Evolutionary conservation across 306 rosid genomes (phyloP), one percentile per base, ranked within the genome.

Genomic region (Carpinus fangiana): DNA sequence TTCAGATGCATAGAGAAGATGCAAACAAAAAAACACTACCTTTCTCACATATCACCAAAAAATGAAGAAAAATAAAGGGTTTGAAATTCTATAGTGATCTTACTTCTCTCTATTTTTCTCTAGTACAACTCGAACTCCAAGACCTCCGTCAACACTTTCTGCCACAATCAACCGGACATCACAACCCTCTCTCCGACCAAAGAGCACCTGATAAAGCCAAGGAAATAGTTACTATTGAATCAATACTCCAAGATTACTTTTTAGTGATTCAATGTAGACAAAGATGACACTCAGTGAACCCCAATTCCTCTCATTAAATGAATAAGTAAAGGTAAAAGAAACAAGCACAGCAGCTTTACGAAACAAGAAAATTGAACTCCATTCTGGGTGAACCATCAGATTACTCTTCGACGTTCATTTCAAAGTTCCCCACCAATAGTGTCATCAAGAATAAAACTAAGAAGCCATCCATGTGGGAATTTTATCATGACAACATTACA

Each of bases 161-260:
- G 77, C 78, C 18, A 8, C 51, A 17, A 83, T 79, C 70, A 78
- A 52, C 52, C 77, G 61, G 34, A 83, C 80, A 60, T 79, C 80
- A 64, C 80, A 83, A 17, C 80, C 80, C 51, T 13, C 60, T 4
- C 73, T 75, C 70, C 46, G 21, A 55, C 86, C 86, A 77, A 83
- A 83, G 54, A 78, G 80, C 34, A 83, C 86, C 83, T 83, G 62
- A 23, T 56, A 66, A 56, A 46, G 72, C 70, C 76, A 64, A 72
- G 34, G 51, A 13, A 54, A n/a, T 73, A 73, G 66, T 36, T 12
- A 36, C 34, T 10, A 13, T n/a, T n/a, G 23, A 73, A 23, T 59
- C 41, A 46, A 78, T 38, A 68, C 0, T 20, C 21, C 52, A 55
- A 12, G 17, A 14, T 34, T 50, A 13, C 18, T n/a, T n/a, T 20